A percentile compares a stretch with the other conserved stretches of the same genome.
Evolutionary conservation across 129 eudicot genomes (phyloP).

Genomic region (Tagetes erecta): DNA sequence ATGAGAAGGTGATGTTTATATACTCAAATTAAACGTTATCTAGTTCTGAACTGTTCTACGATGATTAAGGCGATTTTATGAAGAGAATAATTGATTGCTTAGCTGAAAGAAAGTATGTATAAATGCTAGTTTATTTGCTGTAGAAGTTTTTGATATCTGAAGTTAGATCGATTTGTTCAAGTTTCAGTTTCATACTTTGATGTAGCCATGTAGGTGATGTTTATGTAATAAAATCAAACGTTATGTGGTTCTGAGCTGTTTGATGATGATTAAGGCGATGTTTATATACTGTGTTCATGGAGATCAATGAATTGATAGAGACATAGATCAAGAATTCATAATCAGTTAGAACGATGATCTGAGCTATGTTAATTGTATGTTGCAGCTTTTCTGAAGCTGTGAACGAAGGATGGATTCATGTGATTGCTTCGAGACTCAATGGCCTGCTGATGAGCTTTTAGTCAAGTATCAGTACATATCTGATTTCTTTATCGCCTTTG

Average conservation of each 20-base stretch:
- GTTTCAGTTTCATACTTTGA: not conserved
- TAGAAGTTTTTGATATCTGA: slow-evolving; percentile 1
- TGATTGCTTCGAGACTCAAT: slow-evolving; percentile 57
- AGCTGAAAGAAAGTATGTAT: not conserved
- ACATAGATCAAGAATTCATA: slow-evolving; percentile 8
- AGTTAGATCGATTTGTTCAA: slow-evolving; percentile 16
- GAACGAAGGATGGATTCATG: slow-evolving; percentile 53
- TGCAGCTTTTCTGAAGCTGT: slow-evolving; percentile 37
- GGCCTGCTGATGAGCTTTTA: slow-evolving; percentile 60
- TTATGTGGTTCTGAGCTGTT: not conserved
- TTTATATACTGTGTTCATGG: not conserved
- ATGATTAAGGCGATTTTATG: too few relatives aligned
- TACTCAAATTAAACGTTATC: too few relatives aligned
- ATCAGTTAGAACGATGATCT: not conserved
- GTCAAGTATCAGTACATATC: slow-evolving; percentile 62
- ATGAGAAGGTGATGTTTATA: too few relatives aligned
- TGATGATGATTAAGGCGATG: too few relatives aligned
- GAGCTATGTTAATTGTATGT: slow-evolving; percentile 2
- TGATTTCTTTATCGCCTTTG: slow-evolving; percentile 61
- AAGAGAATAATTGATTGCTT: too few relatives aligned
- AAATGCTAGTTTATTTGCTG: slow-evolving; percentile 8
- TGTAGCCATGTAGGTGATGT: not conserved
- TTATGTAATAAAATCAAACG: not conserved
- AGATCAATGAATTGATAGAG: slow-evolving; percentile 5
- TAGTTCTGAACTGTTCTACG: too few relatives aligned